Evolutionary conservation across 2,329 filamentous ascomycete species (phyloP), one percentile per base, ranked within the genome.

Genomic region (Pseudocercospora pini-densiflorae): DNA sequence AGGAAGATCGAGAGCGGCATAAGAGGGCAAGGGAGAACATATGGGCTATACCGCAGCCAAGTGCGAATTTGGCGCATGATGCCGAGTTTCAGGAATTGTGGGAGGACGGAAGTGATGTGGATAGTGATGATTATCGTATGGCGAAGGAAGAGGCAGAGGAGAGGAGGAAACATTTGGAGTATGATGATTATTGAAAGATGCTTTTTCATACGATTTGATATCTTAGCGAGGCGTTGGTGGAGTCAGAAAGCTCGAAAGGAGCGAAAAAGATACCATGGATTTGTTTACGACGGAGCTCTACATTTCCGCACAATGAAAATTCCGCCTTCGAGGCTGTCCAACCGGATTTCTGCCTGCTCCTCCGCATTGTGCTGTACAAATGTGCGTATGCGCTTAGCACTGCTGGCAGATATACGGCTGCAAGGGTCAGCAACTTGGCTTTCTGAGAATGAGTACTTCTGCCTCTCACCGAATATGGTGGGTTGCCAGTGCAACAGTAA

Each of bases 1-100:
- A 99, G 74, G 96, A 99, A 80, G 95, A 99, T 79, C 85, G 95
- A 3, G 95, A 99, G 79, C 85, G 95, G 51, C 96, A 99, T 79
- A 99, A 99, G 84, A 84, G 94, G 51, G 83, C 94, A 74, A 84
- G 95, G 23, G 95, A 99, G 81, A 93, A 90, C 73, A 96, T 97
- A 69, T 99, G 96, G 95, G 92, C 93, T 0, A 89, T 97, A 2
- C 64, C 64, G 51, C 76, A 77, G 65, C 71, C 65, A 12, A 54
- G 59, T 9, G 59, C 57, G 14, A 88, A 88, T 31, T 85, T 86
- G 8, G 86, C 87, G 33, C 82, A 85, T 8, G 84, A 87, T 27
- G 87, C 89, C 7, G 94, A 98, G 80, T 90, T 93, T 80, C 87
- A 90, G 69, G 92, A 88, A 80, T 81, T 96, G 70, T 96, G 92